These are phyloP conservation scores for Epichloe typhina DNA, from an alignment of 2,329 filamentous ascomycete genomes.

Conservation along the genomic window DNA sequence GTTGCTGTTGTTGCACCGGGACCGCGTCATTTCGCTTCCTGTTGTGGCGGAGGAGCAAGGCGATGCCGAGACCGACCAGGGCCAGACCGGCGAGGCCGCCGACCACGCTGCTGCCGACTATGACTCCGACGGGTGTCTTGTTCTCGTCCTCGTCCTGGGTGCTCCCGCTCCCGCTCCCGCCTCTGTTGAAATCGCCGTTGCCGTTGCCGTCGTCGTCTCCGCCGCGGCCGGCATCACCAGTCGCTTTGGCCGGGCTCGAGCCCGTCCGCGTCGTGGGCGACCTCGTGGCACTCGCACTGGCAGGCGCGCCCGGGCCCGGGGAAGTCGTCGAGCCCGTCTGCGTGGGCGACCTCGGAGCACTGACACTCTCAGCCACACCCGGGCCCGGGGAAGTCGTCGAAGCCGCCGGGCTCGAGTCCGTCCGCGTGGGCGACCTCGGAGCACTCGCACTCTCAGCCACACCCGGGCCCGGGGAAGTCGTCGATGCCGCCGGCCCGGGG, in stretches of 20 bases:
- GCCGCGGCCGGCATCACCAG: background rate
- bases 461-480: background rate
- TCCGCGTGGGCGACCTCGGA: background rate
- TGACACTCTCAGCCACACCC: background rate
- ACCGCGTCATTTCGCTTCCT: background rate
- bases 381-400: background rate
- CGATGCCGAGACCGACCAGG: background rate
- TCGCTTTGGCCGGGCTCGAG: background rate
- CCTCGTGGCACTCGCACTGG: background rate
- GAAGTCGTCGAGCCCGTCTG: background rate
- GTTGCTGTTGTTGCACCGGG: background rate
- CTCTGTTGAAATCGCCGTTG: background rate
- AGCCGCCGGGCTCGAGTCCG: background rate
- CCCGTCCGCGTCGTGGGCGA: background rate
- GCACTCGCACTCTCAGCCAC: background rate
- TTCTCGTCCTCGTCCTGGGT: background rate
- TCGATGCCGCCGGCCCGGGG: background rate
- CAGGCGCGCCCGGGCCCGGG: background rate
- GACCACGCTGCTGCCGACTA: background rate
- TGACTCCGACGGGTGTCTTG: background rate
- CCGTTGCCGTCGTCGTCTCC: background rate
- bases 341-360: background rate
- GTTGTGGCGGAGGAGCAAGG: conserved; percentile 2
- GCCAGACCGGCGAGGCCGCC: background rate
- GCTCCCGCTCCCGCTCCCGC: background rate